Conservation (phyloP, 345 rosid species). For the Pugionium cornutum region DNA sequence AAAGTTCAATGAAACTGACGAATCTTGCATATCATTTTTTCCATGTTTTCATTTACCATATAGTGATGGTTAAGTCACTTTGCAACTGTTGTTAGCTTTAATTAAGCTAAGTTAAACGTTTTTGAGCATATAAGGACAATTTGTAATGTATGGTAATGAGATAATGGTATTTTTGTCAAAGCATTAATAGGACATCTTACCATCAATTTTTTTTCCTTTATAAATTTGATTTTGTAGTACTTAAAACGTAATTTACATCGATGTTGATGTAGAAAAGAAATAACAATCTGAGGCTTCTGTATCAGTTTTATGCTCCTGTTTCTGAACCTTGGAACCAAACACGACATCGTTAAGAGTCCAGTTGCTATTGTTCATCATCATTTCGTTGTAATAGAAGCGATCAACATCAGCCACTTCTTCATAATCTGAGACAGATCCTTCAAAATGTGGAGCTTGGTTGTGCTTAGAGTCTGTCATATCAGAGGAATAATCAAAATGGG, state of each 20-base stretch:
- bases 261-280: conserved; percentile 39
- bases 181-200: not conserved
- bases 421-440: not conserved
- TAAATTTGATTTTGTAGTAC: conserved; percentile 9
- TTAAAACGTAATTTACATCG: conserved; percentile 47
- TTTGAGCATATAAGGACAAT: not conserved
- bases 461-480: conserved; percentile 28
- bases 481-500: conserved; percentile 21
- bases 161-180: not conserved
- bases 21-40: not conserved
- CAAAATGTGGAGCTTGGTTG: conserved; percentile 29
- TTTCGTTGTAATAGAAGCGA: conserved; percentile 25
- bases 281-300: conserved; percentile 33
- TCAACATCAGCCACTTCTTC: conserved; percentile 19
- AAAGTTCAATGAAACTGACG: not conserved
- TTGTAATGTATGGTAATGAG: not conserved
- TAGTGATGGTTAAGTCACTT: not conserved
- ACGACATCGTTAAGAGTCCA: conserved; percentile 45
- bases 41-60: not conserved
- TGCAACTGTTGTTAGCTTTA: not conserved
- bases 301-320: conserved; percentile 44
- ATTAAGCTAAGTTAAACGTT: not conserved
- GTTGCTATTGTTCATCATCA: conserved; percentile 29
- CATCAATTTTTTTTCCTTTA: not conserved
- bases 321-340: conserved; percentile 47